Percentiles rank a stretch among this genome's conserved stretches.
Evolutionary conservation across 2,329 filamentous ascomycete genomes (phyloP).

Genomic region (Coniochaeta hoffmannii): DNA sequence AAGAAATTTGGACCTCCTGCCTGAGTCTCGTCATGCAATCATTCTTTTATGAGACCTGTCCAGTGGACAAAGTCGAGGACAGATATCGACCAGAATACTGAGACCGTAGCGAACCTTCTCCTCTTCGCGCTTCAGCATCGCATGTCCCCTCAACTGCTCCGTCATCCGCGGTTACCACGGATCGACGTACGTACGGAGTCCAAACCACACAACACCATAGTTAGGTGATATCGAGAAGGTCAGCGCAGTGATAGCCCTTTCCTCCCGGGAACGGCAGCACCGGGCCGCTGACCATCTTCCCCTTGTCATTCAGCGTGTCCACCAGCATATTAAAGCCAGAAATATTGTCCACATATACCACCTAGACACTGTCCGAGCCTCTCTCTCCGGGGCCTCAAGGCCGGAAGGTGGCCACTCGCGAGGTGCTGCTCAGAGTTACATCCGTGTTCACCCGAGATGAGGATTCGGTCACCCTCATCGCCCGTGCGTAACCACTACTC

Average conservation of each 20-base stretch:
- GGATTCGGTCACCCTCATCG: too few relatives aligned
- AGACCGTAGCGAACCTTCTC: not conserved
- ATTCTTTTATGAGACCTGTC: too few relatives aligned
- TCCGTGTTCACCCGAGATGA: too few relatives aligned
- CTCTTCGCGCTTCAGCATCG: conserved; percentile 12
- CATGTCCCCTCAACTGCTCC: conserved; percentile 22
- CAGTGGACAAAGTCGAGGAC: too few relatives aligned
- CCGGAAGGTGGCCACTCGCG: too few relatives aligned
- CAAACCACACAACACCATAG: conserved; percentile 39
- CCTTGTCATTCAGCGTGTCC: conserved; percentile 25
- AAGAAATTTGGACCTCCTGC: too few relatives aligned
- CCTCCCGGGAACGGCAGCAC: conserved; percentile 27
- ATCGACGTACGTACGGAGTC: conserved; percentile 43
- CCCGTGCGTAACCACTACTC: too few relatives aligned
- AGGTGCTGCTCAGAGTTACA: too few relatives aligned
- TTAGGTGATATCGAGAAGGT: conserved; percentile 39
- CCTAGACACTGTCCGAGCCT: too few relatives aligned
- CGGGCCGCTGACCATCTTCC: conserved; percentile 25
- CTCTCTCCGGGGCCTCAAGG: too few relatives aligned
- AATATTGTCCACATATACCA: too few relatives aligned
- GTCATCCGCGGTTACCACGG: conserved; percentile 40
- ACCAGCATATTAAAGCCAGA: conserved; percentile 36
- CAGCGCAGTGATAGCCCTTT: conserved; percentile 29
- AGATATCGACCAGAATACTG: not conserved
- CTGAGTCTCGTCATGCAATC: too few relatives aligned